phyloP scores from a whole-genome alignment of 371 early-diverging fungal species.

The Zopfochytrium polystomum region DNA sequence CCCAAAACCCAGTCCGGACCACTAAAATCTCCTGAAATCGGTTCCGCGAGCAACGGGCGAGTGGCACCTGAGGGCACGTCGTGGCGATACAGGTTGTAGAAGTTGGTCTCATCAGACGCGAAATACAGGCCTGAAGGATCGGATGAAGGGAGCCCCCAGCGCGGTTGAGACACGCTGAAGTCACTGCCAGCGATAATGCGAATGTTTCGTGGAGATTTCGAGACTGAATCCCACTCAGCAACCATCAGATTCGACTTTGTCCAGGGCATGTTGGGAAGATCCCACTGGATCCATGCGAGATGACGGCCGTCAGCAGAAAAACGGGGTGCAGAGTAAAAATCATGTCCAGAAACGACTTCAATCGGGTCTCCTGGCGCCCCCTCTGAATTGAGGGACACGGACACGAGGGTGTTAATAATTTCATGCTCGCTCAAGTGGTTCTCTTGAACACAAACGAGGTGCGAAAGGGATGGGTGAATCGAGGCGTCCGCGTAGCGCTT shows the following conservation, averaged over 20 bases:
- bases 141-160: conserved; percentile 55
- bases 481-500: conserved; percentile 57
- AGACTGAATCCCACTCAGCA: conserved; percentile 37
- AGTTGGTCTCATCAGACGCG: conserved; percentile 65
- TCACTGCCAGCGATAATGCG: conserved; percentile 3
- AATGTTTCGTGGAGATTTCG: conserved; percentile 29
- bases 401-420: conserved; percentile 59
- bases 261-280: conserved; percentile 78
- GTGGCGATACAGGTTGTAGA: conserved; percentile 64
- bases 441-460: conserved; percentile 63
- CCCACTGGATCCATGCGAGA: conserved; percentile 67
- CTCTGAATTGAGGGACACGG: conserved; percentile 41
- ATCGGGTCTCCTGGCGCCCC: conserved; percentile 21
- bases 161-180: conserved; percentile 61
- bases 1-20: conserved; percentile 27
- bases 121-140: conserved; percentile 49
- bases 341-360: conserved; percentile 55
- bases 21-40: conserved; percentile 19
- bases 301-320: conserved; percentile 41
- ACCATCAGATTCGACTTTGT: conserved; percentile 62
- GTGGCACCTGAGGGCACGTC: conserved; percentile 11
- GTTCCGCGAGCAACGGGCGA: neutral
- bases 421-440: conserved; percentile 59
- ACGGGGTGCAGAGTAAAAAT: conserved; percentile 66
- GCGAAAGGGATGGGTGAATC: conserved; percentile 53